Evolutionary conservation across 2,329 filamentous ascomycete genomes (phyloP).

Genomic region (Fusarium sambucinum): DNA sequence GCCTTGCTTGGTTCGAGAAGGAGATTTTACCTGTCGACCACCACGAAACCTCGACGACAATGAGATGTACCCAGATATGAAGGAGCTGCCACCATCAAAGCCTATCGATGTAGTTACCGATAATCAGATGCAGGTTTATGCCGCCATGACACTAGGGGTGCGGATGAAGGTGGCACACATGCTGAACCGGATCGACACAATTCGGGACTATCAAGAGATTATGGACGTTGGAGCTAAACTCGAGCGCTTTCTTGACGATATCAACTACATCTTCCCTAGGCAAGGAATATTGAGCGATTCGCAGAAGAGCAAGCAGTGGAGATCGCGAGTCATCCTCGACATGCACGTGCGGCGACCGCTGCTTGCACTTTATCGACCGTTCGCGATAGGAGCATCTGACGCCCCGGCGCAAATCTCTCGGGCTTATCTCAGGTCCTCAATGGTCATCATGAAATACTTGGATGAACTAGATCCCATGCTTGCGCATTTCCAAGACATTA

Average conservation of each 20-base stretch:
- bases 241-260: slow-evolving; percentile 66
- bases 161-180: slow-evolving; percentile 64
- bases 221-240: slow-evolving; percentile 66
- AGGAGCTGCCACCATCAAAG: slow-evolving; percentile 61
- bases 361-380: slow-evolving; percentile 66
- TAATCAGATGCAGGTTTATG: slow-evolving; percentile 67
- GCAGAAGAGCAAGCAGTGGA: slow-evolving; percentile 64
- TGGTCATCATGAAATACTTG: slow-evolving; percentile 67
- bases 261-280: slow-evolving; percentile 65
- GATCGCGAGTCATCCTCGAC: slow-evolving; percentile 63
- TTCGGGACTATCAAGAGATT: slow-evolving; percentile 66
- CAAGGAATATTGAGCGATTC: slow-evolving; percentile 57
- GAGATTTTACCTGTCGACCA: slow-evolving; percentile 65
- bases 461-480: slow-evolving; percentile 65
- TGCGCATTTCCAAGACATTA: slow-evolving; percentile 61
- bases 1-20: slow-evolving; percentile 64
- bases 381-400: slow-evolving; percentile 64
- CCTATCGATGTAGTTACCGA: slow-evolving; percentile 66
- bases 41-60: slow-evolving; percentile 66
- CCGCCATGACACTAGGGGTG: slow-evolving; percentile 62
- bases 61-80: slow-evolving; percentile 62
- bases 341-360: slow-evolving; percentile 67
- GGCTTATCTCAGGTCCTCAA: slow-evolving; percentile 66
- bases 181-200: slow-evolving; percentile 63
- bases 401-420: slow-evolving; percentile 65